These are phyloP conservation scores for Themeda triandra DNA, from an alignment of 176 grass and related monocot genomes.

Conservation along the genomic window DNA sequence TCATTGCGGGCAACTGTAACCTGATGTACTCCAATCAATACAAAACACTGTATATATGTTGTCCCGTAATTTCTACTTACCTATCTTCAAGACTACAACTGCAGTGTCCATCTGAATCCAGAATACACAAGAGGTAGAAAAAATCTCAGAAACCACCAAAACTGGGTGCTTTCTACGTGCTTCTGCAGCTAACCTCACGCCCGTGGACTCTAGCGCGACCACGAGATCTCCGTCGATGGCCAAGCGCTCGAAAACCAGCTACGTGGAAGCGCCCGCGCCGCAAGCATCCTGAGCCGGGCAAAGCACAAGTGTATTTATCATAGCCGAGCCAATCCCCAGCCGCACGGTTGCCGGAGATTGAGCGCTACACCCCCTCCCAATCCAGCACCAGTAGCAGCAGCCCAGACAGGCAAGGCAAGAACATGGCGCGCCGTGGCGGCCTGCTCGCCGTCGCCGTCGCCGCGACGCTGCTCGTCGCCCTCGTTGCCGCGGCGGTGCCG, in stretches of 20 bases:
- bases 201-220: background rate
- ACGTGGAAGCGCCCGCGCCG: slow-evolving; percentile 51
- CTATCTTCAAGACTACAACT: too few relatives aligned
- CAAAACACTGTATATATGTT: too few relatives aligned
- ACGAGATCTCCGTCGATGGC: background rate
- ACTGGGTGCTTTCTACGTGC: background rate
- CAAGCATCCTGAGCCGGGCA: background rate
- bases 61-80: too few relatives aligned
- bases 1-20: too few relatives aligned
- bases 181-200: background rate
- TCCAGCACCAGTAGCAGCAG: background rate
- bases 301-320: slow-evolving; percentile 18
- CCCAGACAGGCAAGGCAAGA: background rate
- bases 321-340: background rate
- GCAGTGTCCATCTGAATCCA: too few relatives aligned
- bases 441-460: slow-evolving; percentile 2
- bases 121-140: background rate
- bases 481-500: slow-evolving; percentile 21
- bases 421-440: slow-evolving; percentile 34
- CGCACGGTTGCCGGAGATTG: slow-evolving; percentile 26
- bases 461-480: background rate
- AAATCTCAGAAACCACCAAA: slow-evolving; percentile 17
- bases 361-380: background rate
- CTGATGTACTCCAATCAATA: too few relatives aligned
- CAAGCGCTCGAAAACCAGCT: slow-evolving; percentile 29